Base-by-base conservation (phyloP, 768 basidiomycete species). In the Pisolithus albus region DNA sequence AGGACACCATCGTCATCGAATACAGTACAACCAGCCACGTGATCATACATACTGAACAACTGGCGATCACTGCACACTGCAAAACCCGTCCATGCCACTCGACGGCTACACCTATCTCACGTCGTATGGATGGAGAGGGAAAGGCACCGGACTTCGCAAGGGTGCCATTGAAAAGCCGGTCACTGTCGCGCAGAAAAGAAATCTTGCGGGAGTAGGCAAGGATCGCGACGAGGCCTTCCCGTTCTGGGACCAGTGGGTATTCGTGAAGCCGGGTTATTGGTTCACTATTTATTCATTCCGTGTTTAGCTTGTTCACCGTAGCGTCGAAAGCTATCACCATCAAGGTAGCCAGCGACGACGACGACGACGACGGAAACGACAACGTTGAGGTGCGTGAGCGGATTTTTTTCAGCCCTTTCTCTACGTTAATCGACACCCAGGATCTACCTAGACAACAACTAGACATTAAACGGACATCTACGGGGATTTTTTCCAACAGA, bases 171-270 rank as follows among this genome's bases (percentile, higher is more conserved):
- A 74, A 18, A 77, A 81, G 7, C 93, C 93, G 1, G 70, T 97
- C 30, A 77, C 84, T 5, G 79, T 92, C 38, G 77, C 85, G 1
- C 86, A 88, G 64, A 96, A 96, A 74, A 86, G 84, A 70, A 89
- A 78, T 5, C 73, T 94, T n/a, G 72, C 81, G 9, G 93, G 93
- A 2, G 68, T 97, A 52, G 93, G 93, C 51, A 93, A 92, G 65
- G 91, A 97, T 66, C 79, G 92, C 57, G 93, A 95, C 61, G 92
- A 94, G 59, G 91, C 92, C 0, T 92, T 93, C 64, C 92, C 93
- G 47, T 97, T 97, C 78, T 97, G 93, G 93, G 93, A 97, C 66
- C 92, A 96, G 92, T 95, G 60, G 68, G 89, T 78, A 2, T 43
- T 10, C 24, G 15, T n/a, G 34, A 34, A 3, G 32, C 45, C 24